Percentiles rank a stretch among this genome's conserved stretches.
phyloP scores from a whole-genome alignment of 2,329 filamentous ascomycete species.

The Tolypocladium paradoxum region DNA sequence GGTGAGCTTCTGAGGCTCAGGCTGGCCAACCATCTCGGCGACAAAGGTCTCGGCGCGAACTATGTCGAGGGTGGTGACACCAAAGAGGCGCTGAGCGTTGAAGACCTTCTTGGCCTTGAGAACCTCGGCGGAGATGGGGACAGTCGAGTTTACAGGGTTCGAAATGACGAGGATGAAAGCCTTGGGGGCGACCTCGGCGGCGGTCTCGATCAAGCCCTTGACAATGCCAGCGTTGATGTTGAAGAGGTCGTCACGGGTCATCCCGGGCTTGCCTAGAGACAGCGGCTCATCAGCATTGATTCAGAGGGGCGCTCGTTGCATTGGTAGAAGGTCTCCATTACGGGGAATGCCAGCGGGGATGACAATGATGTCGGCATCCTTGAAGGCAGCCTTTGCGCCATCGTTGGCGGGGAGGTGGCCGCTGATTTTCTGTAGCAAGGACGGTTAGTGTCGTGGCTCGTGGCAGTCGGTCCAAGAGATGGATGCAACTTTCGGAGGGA shows the following conservation, averaged over 20 bases:
- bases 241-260: conserved; percentile 99
- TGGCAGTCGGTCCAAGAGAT: background rate
- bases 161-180: conserved; percentile 95
- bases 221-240: conserved; percentile 99
- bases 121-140: conserved; percentile 93
- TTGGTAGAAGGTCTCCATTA: conserved; percentile 33
- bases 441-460: background rate
- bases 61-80: conserved; percentile 96
- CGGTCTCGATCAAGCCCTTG: conserved; percentile 79
- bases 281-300: background rate
- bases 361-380: conserved; percentile 88
- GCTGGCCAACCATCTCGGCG: conserved; percentile 70
- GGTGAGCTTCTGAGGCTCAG: conserved; percentile 69
- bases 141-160: conserved; percentile 98
- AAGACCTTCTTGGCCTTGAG: conserved; percentile 90
- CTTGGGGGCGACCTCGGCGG: conserved; percentile 81
- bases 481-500: conserved; percentile 2
- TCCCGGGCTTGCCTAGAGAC: conserved; percentile 81
- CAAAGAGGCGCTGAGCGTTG: conserved; percentile 90
- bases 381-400: conserved; percentile 79
- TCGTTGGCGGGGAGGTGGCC: conserved; percentile 82
- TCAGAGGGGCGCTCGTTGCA: background rate
- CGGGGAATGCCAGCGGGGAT: conserved; percentile 97
- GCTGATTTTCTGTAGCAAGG: conserved; percentile 56
- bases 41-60: conserved; percentile 97